Base-by-base conservation (phyloP, 805 yeast species). In the Pichia paraexigua region DNA sequence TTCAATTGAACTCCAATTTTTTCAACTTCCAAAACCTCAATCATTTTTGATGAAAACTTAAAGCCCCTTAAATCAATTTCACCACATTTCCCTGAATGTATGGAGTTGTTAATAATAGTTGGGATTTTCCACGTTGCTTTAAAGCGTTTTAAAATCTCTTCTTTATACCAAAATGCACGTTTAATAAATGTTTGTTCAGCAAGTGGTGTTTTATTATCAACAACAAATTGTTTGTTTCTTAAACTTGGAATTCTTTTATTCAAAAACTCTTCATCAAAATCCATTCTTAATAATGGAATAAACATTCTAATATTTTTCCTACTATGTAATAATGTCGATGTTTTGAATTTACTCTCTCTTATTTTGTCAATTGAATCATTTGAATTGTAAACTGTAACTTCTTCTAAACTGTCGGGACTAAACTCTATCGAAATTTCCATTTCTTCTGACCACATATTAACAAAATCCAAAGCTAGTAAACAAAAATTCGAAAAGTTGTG, bases 131-230 rank as follows among this genome's bases (percentile, higher is more conserved):
- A 92, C 2, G 65, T 59, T 2, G 96, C 96, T 2, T 68, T 64
- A 6, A 94, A 58, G 17, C 71, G 70, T 45, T 75, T 71, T 48
- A 92, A 68, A 1, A 94, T 63, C 54, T 76, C 75, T 51, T 85
- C 81, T 52, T 95, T 70, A 56, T 85, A 78, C 99, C 99, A 92
- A 65, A 90, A 94, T 2, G 78, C 69, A 54, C 81, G 83, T 51
- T 80, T 73, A 67, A 80, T 77, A 49, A 72, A 76, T 43, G 59
- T 59, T 37, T 77, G 83, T 53, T 86, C 88, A 11, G 78, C 81
- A 46, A 73, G 77, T 0, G 79, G 71, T 7, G 78, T 70, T 53
- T 70, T 77, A 53, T 73, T 70, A 59, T 79, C 84, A 35, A 80
- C 74, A 20, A 87, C 74, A 62, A 80, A 86, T 67, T 90, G 96